A percentile compares a stretch with the other conserved stretches of the same genome.
Evolutionary conservation across 257 asterid species (phyloP).

Genomic region (Solanum pimpinellifolium): DNA sequence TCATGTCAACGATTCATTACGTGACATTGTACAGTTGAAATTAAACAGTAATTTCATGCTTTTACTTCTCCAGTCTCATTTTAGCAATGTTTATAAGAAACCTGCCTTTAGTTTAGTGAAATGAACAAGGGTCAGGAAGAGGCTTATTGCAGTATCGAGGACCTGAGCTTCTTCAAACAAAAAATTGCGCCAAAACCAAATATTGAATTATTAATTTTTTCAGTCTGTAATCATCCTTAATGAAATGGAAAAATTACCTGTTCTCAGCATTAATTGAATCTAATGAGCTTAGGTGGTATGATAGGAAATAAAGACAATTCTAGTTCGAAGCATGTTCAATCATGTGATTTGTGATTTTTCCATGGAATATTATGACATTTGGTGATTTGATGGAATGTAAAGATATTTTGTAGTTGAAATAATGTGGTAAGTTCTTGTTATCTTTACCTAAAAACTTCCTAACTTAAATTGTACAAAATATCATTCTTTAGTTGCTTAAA

Average conservation of each 20-base stretch:
- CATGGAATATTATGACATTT: neutral
- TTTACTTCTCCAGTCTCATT: neutral
- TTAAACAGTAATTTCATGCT: neutral
- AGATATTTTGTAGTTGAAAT: neutral
- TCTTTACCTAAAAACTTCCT: neutral
- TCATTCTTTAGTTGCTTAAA: neutral
- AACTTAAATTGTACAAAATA: neutral
- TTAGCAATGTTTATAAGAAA: neutral
- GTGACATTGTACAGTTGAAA: neutral
- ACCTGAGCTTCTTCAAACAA: neutral
- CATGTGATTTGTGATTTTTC: neutral
- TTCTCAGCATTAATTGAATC: neutral
- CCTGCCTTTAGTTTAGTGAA: neutral
- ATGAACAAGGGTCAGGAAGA: neutral
- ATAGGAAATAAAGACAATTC: neutral
- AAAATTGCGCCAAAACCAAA: neutral
- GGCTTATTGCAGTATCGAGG: neutral
- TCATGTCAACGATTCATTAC: neutral
- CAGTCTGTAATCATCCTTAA: neutral
- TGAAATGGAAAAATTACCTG: neutral
- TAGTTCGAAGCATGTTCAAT: neutral
- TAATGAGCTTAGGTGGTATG: neutral
- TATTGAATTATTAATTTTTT: neutral
- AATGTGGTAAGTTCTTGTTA: neutral
- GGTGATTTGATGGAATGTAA: neutral